phyloP scores from a whole-genome alignment of 1,284 basidiomycete genomes.

The Sanghuangporus sanghuang region DNA sequence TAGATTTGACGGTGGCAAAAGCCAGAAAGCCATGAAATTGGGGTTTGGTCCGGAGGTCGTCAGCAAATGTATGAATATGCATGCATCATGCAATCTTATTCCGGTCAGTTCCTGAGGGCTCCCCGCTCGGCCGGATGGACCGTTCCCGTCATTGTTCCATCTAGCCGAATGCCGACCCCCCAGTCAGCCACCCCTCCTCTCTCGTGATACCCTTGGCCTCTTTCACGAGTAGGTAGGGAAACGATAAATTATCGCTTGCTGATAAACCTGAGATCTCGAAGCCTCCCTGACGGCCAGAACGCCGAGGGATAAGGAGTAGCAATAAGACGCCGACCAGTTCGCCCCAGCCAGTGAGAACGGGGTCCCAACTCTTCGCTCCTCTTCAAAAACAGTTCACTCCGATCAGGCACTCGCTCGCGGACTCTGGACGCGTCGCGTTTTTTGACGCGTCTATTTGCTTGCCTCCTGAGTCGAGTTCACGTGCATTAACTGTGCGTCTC shows the following conservation, averaged over 20 bases:
- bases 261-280: slow-evolving; percentile 11
- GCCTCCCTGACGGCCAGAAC: not conserved
- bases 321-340: slow-evolving; percentile 19
- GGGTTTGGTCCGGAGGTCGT: not conserved
- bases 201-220: slow-evolving; percentile 1
- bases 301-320: not conserved
- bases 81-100: slow-evolving; percentile 1
- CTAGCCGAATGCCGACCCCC: not conserved
- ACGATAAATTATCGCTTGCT: slow-evolving; percentile 6
- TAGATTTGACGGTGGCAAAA: not conserved
- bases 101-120: not conserved
- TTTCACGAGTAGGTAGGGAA: too few species aligned
- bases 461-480: not conserved
- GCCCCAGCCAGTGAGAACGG: not conserved
- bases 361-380: not conserved
- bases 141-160: not conserved
- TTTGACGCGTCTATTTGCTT: not conserved
- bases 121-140: not conserved
- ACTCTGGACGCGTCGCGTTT: not conserved
- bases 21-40: too few species aligned
- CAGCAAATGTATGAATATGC: not conserved
- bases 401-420: not conserved
- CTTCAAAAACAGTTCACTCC: not conserved
- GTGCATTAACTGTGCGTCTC: not conserved
- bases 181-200: not conserved